These are phyloP conservation scores for Achlya hypogyna DNA, from an alignment of 352 stramenopile species.

Conservation along the genomic window DNA sequence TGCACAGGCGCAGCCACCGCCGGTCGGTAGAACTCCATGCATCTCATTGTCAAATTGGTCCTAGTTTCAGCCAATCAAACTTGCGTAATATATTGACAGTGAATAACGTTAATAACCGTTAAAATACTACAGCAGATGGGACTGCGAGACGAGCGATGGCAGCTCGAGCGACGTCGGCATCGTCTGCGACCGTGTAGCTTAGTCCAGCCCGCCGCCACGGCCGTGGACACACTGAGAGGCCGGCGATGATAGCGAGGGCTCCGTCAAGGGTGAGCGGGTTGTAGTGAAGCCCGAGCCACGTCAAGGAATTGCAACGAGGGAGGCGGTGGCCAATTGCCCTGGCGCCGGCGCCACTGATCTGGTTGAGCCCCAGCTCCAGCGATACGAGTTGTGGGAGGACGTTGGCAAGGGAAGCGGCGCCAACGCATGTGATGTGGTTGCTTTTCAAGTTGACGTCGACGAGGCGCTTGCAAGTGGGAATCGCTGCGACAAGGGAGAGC, in stretches of 20 bases:
- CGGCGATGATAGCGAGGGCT: neutral
- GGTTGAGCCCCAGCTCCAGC: neutral
- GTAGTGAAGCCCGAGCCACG: neutral
- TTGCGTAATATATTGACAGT: neutral
- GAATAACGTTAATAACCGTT: neutral
- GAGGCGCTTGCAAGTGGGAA: neutral
- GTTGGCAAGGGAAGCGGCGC: neutral
- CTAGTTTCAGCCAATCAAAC: neutral
- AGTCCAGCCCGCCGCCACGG: neutral
- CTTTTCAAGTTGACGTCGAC: neutral
- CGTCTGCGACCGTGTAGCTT: neutral
- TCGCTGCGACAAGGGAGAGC: neutral
- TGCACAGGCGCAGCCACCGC: constrained; percentile 1
- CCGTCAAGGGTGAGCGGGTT: neutral
- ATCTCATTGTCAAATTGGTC: neutral
- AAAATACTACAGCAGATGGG: neutral
- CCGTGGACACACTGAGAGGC: neutral
- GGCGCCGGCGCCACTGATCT: neutral
- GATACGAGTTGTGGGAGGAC: neutral
- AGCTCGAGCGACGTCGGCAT: neutral
- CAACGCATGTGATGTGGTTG: neutral
- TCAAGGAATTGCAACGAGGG: neutral
- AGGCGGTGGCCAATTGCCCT: neutral
- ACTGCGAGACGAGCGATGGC: neutral
- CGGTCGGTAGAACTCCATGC: constrained; percentile 5